Conservation (phyloP, 2,329 filamentous ascomycete species). For the Decorospora gaudefroyi region DNA sequence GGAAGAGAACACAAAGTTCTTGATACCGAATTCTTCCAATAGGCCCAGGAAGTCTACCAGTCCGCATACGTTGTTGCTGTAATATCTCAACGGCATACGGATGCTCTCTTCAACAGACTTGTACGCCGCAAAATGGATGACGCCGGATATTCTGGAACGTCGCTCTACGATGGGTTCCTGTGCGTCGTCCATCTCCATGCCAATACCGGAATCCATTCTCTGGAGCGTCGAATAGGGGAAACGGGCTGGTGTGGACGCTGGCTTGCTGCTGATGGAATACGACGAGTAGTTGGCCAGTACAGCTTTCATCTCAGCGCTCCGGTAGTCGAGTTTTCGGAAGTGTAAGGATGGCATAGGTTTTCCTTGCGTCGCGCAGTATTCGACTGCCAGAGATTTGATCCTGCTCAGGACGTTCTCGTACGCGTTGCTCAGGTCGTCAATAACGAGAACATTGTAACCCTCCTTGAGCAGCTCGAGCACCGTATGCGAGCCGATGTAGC, state of each 20-base stretch:
- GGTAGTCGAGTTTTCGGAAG: conserved; percentile 57
- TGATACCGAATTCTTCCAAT: conserved; percentile 64
- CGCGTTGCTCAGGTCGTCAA: conserved; percentile 55
- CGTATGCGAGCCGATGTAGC: conserved; percentile 62
- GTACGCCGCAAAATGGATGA: conserved; percentile 72
- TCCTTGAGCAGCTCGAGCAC: conserved; percentile 59
- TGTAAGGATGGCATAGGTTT: conserved; percentile 52
- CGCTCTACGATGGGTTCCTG: conserved; percentile 28
- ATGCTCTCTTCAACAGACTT: conserved; percentile 70
- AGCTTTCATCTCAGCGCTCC: conserved; percentile 49
- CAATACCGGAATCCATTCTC: conserved; percentile 42
- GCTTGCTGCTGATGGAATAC: conserved; percentile 30
- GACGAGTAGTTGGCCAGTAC: conserved; percentile 52
- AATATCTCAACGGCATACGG: conserved; percentile 64
- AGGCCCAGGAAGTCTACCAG: conserved; percentile 63
- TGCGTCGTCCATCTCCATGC: conserved; percentile 33
- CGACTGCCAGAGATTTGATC: conserved; percentile 43
- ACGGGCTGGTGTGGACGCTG: conserved; percentile 18
- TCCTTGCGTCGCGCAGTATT: conserved; percentile 48
- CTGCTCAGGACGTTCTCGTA: conserved; percentile 48
- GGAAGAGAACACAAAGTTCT: conserved; percentile 69
- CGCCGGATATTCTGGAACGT: conserved; percentile 60
- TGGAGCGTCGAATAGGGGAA: conserved; percentile 37
- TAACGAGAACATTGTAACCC: conserved; percentile 58
- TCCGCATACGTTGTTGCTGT: conserved; percentile 69